phyloP scores from a whole-genome alignment of 208 protist genomes.

The Tritrichomonas foetus region DNA sequence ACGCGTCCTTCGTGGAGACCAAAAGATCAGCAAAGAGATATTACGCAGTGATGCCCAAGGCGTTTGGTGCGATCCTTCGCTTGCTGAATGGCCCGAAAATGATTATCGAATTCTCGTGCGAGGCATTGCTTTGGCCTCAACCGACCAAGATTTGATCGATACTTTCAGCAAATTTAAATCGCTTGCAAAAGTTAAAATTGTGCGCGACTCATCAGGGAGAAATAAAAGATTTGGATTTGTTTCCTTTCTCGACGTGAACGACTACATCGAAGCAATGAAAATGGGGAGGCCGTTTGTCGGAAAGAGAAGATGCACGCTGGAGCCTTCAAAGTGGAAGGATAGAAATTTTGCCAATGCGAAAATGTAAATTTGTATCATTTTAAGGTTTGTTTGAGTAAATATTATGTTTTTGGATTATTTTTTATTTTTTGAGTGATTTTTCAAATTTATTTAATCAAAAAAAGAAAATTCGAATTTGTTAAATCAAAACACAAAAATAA shows the following conservation, averaged over 20 bases:
- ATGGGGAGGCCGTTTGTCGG: not conserved
- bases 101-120: not conserved
- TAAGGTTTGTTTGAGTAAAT: no score
- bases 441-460: no score
- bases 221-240: not conserved
- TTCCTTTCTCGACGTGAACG: not conserved
- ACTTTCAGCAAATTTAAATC: slow-evolving; percentile 33
- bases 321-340: slow-evolving; percentile 13
- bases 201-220: not conserved
- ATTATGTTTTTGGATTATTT: no score
- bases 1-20: not conserved
- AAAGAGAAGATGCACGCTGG: not conserved
- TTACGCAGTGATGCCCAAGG: not conserved
- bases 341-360: no score
- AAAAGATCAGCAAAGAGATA: not conserved
- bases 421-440: no score
- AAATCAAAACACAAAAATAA: no score
- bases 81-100: slow-evolving; percentile 36
- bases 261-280: slow-evolving; percentile 33
- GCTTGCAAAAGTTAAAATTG: not conserved
- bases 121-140: not conserved
- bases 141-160: not conserved
- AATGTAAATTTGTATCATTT: no score
- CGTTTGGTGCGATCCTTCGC: not conserved
- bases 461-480: no score